phyloP scores from a whole-genome alignment of 2,329 filamentous ascomycete species.

The Alternaria rosae region DNA sequence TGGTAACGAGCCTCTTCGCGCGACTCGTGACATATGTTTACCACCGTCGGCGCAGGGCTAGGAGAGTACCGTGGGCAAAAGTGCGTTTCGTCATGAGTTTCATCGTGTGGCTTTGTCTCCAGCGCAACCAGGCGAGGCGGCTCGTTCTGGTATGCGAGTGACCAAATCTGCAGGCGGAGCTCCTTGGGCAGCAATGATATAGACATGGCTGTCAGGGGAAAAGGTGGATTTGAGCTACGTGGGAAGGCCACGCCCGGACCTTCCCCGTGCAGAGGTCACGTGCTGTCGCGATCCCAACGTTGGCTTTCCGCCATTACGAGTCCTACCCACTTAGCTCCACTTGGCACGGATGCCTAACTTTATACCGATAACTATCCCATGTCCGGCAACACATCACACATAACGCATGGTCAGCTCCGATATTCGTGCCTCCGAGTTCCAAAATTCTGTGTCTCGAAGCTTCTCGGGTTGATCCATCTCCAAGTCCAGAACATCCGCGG shows the following conservation, averaged over 20 bases:
- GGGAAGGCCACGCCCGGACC: neutral
- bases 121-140: conserved; percentile 29
- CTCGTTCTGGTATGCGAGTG: conserved; percentile 25
- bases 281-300: conserved; percentile 3
- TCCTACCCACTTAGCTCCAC: conserved; percentile 16
- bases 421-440: neutral
- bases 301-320: conserved; percentile 13
- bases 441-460: conserved; percentile 5
- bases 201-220: conserved; percentile 21
- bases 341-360: conserved; percentile 11
- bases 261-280: conserved; percentile 10
- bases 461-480: neutral
- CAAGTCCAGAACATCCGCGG: neutral
- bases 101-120: conserved; percentile 21
- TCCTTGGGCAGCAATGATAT: conserved; percentile 31
- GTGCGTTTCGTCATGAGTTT: conserved; percentile 25
- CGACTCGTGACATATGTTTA: conserved; percentile 30
- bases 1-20: conserved; percentile 28
- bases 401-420: neutral
- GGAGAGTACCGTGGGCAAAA: conserved; percentile 33
- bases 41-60: conserved; percentile 20
- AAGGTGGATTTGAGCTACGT: neutral
- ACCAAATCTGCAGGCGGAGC: conserved; percentile 33
- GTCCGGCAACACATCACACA: conserved; percentile 1
- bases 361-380: conserved; percentile 12